A percentile compares a stretch with the other conserved stretches of the same genome.
These are phyloP conservation scores for Podospora pseudocomata DNA, from an alignment of 495 filamentous ascomycete genomes.

Conservation along the genomic window DNA sequence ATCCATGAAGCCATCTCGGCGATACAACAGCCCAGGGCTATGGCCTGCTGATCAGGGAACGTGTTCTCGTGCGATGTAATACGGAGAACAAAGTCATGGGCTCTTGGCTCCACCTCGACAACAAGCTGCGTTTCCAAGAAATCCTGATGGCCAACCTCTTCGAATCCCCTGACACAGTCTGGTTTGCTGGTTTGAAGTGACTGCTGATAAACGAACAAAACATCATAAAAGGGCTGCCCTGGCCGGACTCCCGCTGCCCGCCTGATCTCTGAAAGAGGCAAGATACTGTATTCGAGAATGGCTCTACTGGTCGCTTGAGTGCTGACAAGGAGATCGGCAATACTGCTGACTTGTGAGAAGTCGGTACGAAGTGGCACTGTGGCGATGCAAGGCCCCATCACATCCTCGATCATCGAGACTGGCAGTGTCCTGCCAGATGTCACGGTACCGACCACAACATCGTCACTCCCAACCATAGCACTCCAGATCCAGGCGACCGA, in stretches of 20 bases:
- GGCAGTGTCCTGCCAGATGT: constrained; percentile 71
- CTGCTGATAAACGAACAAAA: constrained; percentile 76
- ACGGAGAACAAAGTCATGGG: constrained; percentile 53
- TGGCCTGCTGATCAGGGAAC: constrained; percentile 45
- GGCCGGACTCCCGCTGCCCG: constrained; percentile 48
- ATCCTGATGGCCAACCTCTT: constrained; percentile 55
- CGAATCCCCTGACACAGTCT: constrained; percentile 25
- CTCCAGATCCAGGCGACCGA: constrained; percentile 63
- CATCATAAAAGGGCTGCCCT: constrained; percentile 57
- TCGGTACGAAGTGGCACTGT: constrained; percentile 64
- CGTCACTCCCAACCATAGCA: constrained; percentile 56
- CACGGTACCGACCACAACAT: constrained; percentile 71
- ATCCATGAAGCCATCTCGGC: constrained; percentile 37
- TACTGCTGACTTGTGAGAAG: constrained; percentile 41
- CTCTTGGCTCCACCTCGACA: constrained; percentile 63
- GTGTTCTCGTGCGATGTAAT: constrained; percentile 46
- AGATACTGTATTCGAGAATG: constrained; percentile 53
- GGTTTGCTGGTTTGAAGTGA: constrained; percentile 40
- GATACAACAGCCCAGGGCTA: constrained; percentile 43
- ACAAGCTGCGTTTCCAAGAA: constrained; percentile 69
- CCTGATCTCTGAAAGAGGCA: constrained; percentile 66
- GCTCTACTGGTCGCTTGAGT: constrained; percentile 59
- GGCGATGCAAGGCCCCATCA: constrained; percentile 68
- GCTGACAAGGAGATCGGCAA: constrained; percentile 54
- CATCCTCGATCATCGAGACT: constrained; percentile 60